Percentiles rank a stretch among this genome's conserved stretches.
Conservation (phyloP, 768 basidiomycete species). For the Saitozyma sp. region DNA sequence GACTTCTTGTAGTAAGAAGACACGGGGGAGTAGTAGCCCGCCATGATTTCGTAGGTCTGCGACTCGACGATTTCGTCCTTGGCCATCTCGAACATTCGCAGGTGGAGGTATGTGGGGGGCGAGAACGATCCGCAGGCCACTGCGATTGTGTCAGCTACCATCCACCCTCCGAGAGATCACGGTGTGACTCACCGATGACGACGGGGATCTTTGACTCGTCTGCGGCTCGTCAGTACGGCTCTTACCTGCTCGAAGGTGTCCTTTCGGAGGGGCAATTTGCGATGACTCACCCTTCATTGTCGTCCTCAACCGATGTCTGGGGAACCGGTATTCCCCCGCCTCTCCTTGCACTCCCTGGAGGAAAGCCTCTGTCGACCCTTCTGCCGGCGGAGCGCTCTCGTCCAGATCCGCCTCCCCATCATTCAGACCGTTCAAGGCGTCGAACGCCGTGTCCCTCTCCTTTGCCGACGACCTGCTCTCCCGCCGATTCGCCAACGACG, state of each 20-base stretch:
- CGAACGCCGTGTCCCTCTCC: constrained; percentile 34
- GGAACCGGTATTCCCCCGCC: constrained; percentile 53
- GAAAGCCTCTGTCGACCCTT: constrained; percentile 43
- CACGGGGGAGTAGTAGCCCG: constrained; percentile 94
- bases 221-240: constrained; percentile 7
- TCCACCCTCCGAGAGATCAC: no score
- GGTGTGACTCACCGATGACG: constrained; percentile 59
- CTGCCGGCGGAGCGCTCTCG: constrained; percentile 45
- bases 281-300: constrained; percentile 50
- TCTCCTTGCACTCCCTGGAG: constrained; percentile 33
- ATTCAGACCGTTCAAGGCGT: constrained; percentile 45
- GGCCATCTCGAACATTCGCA: constrained; percentile 99
- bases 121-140: constrained; percentile 98
- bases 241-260: neutral
- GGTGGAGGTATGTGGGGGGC: constrained; percentile 94
- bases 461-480: constrained; percentile 7
- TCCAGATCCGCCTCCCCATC: constrained; percentile 53
- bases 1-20: constrained; percentile 80
- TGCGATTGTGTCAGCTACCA: neutral
- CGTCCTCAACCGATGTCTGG: constrained; percentile 48
- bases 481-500: neutral
- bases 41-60: constrained; percentile 92
- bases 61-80: constrained; percentile 84
- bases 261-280: neutral
- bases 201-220: constrained; percentile 64